These are phyloP conservation scores for Hymenotorrendiella dingleyae DNA, from an alignment of 2,329 filamentous ascomycete genomes.

Conservation along the genomic window DNA sequence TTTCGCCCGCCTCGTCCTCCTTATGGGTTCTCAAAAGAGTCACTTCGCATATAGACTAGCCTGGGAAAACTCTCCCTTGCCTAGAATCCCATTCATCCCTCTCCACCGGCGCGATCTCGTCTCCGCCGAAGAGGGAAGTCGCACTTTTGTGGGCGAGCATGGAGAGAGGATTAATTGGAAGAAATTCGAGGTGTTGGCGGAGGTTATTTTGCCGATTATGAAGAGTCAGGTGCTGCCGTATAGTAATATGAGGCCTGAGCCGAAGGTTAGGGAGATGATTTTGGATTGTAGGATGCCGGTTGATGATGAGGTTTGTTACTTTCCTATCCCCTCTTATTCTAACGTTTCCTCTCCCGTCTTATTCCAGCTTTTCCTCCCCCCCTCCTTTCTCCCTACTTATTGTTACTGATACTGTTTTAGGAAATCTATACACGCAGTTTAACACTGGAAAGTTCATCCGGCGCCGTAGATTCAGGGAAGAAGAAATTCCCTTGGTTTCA, in stretches of 20 bases:
- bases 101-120: conserved; percentile 85
- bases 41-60: conserved; percentile 94
- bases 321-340: too few species aligned
- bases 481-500: conserved; percentile 63
- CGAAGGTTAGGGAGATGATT: conserved; percentile 67
- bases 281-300: conserved; percentile 75
- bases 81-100: conserved; percentile 89
- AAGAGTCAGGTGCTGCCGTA: conserved; percentile 85
- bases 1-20: conserved; percentile 79
- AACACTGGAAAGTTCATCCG: conserved; percentile 48
- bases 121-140: conserved; percentile 85
- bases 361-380: too few species aligned
- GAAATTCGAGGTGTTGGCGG: conserved; percentile 94
- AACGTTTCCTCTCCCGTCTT: too few species aligned
- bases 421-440: conserved; percentile 60
- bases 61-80: conserved; percentile 89
- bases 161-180: conserved; percentile 88
- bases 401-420: conserved; percentile 34
- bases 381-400: background rate
- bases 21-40: conserved; percentile 90
- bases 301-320: conserved; percentile 81
- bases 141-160: conserved; percentile 73
- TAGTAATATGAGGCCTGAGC: conserved; percentile 61
- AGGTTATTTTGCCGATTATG: conserved; percentile 85
- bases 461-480: conserved; percentile 45